phyloP scores from a whole-genome alignment of 192 early-diverging fungal species.

The Neocallimastix lanati region DNA sequence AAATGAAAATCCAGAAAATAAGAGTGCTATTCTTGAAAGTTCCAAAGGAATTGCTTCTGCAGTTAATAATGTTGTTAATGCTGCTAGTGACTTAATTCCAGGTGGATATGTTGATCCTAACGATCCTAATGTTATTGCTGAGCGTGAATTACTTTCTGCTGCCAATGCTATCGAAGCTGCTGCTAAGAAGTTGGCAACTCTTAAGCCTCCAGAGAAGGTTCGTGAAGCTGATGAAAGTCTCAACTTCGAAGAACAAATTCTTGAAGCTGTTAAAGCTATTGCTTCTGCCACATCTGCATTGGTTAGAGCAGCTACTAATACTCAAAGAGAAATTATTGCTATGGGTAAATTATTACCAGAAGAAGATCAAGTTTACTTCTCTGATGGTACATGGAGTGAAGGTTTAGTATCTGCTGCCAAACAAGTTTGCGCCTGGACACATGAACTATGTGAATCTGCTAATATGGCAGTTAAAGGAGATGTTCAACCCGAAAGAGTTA shows the following conservation, averaged over 20 bases:
- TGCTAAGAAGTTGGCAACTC: slow-evolving; percentile 21
- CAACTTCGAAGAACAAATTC: slow-evolving; percentile 29
- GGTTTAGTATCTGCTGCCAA: slow-evolving; percentile 36
- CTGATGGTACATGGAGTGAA: slow-evolving; percentile 40
- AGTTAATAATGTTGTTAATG: slow-evolving; percentile 17
- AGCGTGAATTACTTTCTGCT: slow-evolving; percentile 29
- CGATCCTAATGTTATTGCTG: slow-evolving; percentile 38
- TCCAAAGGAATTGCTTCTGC: slow-evolving; percentile 17
- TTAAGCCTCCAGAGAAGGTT: slow-evolving; percentile 10
- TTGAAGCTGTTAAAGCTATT: slow-evolving; percentile 33
- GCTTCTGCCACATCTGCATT: slow-evolving; percentile 22
- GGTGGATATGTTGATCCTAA: slow-evolving; percentile 35
- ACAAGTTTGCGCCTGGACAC: slow-evolving; percentile 19
- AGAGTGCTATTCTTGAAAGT: slow-evolving; percentile 10
- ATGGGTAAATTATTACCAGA: neutral
- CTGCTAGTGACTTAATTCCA: slow-evolving; percentile 17
- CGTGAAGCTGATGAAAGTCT: slow-evolving; percentile 8
- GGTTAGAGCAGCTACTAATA: slow-evolving; percentile 27
- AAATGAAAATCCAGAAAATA: slow-evolving; percentile 6
- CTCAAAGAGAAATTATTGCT: slow-evolving; percentile 28
- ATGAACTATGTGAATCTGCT: slow-evolving; percentile 30
- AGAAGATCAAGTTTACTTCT: slow-evolving; percentile 17
- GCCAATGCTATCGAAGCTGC: slow-evolving; percentile 32
- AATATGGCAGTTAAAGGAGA: slow-evolving; percentile 17
- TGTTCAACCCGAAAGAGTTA: slow-evolving; percentile 19